Percentiles rank a stretch among this genome's conserved stretches.
Evolutionary conservation across 805 yeast species (phyloP).

Genomic region (Sugiyamaella qingdaonensis): DNA sequence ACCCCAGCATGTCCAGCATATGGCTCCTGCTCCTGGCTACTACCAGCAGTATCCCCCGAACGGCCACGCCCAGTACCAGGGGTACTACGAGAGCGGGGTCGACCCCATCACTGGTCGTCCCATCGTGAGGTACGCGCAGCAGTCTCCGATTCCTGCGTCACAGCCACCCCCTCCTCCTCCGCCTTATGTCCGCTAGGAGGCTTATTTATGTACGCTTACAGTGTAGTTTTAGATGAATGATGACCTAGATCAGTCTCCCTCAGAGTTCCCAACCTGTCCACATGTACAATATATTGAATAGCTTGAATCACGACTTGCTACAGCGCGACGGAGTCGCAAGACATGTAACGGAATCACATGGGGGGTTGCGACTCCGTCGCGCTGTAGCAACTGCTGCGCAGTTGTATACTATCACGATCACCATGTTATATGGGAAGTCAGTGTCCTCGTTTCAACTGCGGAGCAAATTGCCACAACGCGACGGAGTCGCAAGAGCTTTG

Average conservation of each 20-base stretch:
- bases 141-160: neutral
- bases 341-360: no score
- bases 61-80: neutral
- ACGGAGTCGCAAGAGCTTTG: no score
- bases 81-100: conserved; percentile 1
- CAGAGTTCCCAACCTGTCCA: neutral
- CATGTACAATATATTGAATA: neutral
- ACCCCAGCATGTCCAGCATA: conserved; percentile 6
- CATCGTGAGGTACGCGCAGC: neutral
- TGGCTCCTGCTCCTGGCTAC: neutral
- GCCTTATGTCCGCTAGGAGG: neutral
- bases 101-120: conserved; percentile 1
- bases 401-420: no score
- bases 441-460: no score
- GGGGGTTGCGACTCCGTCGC: no score
- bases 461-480: no score
- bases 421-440: no score
- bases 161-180: conserved; percentile 3
- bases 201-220: neutral
- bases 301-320: no score
- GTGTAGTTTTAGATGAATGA: conserved; percentile 3
- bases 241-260: neutral
- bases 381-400: no score
- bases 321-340: no score
- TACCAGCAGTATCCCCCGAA: neutral